Conservation (phyloP, 805 yeast genomes). For the Myxozyma nipponensis region DNA sequence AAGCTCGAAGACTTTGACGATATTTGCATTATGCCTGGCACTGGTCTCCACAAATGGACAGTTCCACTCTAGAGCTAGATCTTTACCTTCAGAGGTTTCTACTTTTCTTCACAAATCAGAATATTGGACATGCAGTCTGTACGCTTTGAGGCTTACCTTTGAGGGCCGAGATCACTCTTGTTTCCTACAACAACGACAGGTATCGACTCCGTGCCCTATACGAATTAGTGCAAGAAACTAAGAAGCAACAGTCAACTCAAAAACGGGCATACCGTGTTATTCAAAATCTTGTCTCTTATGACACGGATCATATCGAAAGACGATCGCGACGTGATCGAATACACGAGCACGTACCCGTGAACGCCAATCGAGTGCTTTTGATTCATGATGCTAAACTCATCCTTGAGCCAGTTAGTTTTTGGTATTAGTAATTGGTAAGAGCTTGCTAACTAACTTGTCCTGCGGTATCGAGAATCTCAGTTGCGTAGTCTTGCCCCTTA, state of each 20-base stretch:
- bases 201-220: constrained; percentile 54
- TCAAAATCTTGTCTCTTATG: constrained; percentile 79
- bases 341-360: constrained; percentile 78
- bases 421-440: background rate
- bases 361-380: constrained; percentile 75
- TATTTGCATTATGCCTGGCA: constrained; percentile 70
- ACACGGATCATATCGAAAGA: constrained; percentile 73
- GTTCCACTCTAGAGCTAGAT: constrained; percentile 60
- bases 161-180: constrained; percentile 63
- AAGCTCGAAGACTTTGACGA: constrained; percentile 52
- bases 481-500: constrained; percentile 69
- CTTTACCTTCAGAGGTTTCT: constrained; percentile 50
- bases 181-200: constrained; percentile 80
- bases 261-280: constrained; percentile 37
- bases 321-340: constrained; percentile 72
- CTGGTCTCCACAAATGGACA: constrained; percentile 79
- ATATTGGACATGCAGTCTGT: constrained; percentile 41
- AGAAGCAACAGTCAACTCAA: background rate
- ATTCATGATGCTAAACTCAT: constrained; percentile 75
- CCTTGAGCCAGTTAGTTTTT: constrained; percentile 44
- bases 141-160: constrained; percentile 55
- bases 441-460: constrained; percentile 43
- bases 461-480: constrained; percentile 87
- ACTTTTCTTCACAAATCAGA: constrained; percentile 55
- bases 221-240: no score